Evolutionary conservation across 1,284 basidiomycete genomes (phyloP).

Genomic region (Neolentinus lepideus): DNA sequence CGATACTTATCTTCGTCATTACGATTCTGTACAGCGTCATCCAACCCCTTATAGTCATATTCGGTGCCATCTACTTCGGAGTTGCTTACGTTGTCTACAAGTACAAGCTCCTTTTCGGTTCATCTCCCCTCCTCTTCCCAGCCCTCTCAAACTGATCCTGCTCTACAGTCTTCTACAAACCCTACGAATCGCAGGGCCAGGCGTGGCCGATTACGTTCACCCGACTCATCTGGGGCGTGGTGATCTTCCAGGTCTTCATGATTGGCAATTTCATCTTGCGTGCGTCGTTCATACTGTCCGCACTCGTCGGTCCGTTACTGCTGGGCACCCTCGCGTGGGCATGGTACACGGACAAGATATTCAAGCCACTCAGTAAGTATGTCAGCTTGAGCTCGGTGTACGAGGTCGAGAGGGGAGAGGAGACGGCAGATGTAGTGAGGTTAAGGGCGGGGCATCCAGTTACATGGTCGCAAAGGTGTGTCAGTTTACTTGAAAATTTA

Average conservation of each 20-base stretch:
- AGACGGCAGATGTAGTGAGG: conserved; percentile 67
- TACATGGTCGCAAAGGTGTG: conserved; percentile 77
- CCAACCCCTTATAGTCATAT: conserved; percentile 89
- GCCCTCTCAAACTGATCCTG: conserved; percentile 2
- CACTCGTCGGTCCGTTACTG: conserved; percentile 76
- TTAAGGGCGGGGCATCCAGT: conserved; percentile 77
- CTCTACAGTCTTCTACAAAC: conserved; percentile 79
- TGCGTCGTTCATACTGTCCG: conserved; percentile 71
- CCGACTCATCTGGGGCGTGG: conserved; percentile 81
- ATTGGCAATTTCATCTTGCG: conserved; percentile 87
- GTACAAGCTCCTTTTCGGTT: conserved; percentile 92
- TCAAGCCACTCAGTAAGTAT: conserved; percentile 75
- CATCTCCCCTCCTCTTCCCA: neutral
- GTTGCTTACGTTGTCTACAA: conserved; percentile 94
- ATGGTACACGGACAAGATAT: conserved; percentile 65
- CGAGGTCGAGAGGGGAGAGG: conserved; percentile 83
- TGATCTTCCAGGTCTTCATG: conserved; percentile 91
- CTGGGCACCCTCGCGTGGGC: conserved; percentile 74
- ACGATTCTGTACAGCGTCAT: conserved; percentile 94
- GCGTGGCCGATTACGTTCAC: conserved; percentile 92
- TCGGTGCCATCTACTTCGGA: conserved; percentile 94
- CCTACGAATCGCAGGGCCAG: conserved; percentile 89
- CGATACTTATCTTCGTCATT: conserved; percentile 93
- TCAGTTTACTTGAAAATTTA: conserved; percentile 4
- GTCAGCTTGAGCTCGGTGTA: conserved; percentile 82